Evolutionary conservation across 1,284 basidiomycete genomes (phyloP).

Genomic region (Moniliophthora roreri): DNA sequence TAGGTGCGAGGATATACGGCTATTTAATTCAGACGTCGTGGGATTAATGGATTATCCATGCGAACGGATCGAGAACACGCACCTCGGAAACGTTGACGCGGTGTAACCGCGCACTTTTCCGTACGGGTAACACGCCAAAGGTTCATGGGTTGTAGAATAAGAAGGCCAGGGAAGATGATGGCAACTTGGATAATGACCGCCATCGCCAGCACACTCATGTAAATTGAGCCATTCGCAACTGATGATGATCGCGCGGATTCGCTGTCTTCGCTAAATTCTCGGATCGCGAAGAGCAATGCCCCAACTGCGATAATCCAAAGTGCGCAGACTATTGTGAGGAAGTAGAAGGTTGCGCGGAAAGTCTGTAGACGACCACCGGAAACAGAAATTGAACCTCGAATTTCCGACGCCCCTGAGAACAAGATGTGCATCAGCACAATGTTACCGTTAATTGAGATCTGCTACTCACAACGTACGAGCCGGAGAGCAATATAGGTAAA

Average conservation of each 20-base stretch:
- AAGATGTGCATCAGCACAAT: neutral
- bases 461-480: constrained; percentile 56
- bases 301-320: constrained; percentile 68
- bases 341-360: constrained; percentile 69
- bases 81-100: constrained; percentile 79
- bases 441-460: neutral
- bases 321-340: constrained; percentile 53
- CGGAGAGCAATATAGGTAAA: constrained; percentile 57
- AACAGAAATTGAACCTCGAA: constrained; percentile 60
- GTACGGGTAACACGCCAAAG: constrained; percentile 55
- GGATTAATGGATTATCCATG: constrained; percentile 2
- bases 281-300: constrained; percentile 64
- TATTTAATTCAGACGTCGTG: constrained; percentile 25
- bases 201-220: constrained; percentile 64
- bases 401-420: constrained; percentile 43
- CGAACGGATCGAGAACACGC: constrained; percentile 22
- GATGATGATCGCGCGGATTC: constrained; percentile 41
- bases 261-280: constrained; percentile 47
- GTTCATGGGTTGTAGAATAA: constrained; percentile 67
- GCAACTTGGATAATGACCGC: constrained; percentile 67
- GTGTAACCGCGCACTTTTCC: constrained; percentile 63
- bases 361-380: constrained; percentile 58
- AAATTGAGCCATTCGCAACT: constrained; percentile 70
- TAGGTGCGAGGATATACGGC: constrained; percentile 74
- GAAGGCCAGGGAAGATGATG: constrained; percentile 67